Evolutionary conservation across 177 flowering plant species (phyloP), one percentile per base, ranked within the genome.

Genomic region (Vitis hybrid): DNA sequence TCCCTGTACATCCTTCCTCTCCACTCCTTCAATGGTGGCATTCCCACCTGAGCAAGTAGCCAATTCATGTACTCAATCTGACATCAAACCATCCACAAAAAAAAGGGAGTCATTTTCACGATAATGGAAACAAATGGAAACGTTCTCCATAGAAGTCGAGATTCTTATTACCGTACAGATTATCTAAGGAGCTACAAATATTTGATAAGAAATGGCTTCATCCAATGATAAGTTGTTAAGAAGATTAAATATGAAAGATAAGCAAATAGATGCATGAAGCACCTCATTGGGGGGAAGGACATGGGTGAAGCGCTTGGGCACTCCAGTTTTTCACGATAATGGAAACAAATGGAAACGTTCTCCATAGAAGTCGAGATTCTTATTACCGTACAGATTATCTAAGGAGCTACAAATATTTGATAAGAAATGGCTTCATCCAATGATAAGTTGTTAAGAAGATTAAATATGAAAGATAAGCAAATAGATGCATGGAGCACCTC

Each of bases 221-320:
- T 13, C 15, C n/a, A 4, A n/a, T n/a, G 0, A 14, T n/a, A 54
- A 13, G 56, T 14, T 54, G n/a, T 14, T 54, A 54, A n/a, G 56
- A 12, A 54, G 6, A 54, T n/a, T 12, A 54, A n/a, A 54, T 54
- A 2, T 12, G n/a, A n/a, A 13, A 54, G 1, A 13, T 56, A 5
- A 21, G 23, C 23, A 21, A 21, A 21, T 21, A 21, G 23, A 21
- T 19, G 21, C n/a, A n/a, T 56, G 17, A 0, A 21, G 23, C 2
- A 77, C 75, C 67, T 70, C 45, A 21, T 49, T 18, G 3, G 52
- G 51, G 3, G 58, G 30, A 17, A 82, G 75, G 2, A 0, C 6
- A 75, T 86, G 87, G 6, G 85, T 83, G 34, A 66, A 62, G 59
- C 65, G 83, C 68, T 74, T 75, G 9, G 84, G 85, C 56, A 30